Evolutionary conservation across 805 yeast species (phyloP).

Genomic region (Wickerhamiella brachini): DNA sequence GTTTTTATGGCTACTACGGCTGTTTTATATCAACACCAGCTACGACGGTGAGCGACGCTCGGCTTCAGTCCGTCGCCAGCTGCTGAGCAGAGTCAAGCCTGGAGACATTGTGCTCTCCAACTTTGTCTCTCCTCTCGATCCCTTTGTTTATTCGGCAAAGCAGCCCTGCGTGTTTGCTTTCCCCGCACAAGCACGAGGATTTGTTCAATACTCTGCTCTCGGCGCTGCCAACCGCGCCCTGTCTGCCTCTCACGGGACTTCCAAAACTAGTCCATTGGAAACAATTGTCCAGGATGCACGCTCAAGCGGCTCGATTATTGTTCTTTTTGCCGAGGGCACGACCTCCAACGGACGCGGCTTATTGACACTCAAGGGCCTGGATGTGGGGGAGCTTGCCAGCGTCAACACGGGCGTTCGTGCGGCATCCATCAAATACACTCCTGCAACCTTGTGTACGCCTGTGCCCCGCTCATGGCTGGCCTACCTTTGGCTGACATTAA

Average conservation of each 20-base stretch:
- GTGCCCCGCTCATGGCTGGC: constrained; percentile 19
- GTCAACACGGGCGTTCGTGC: constrained; percentile 14
- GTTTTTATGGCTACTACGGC: constrained; percentile 10
- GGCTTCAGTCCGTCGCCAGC: constrained; percentile 26
- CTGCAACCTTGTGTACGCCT: constrained; percentile 24
- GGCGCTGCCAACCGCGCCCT: constrained; percentile 15
- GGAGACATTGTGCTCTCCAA: constrained; percentile 45
- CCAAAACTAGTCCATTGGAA: constrained; percentile 7
- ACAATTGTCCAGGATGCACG: constrained; percentile 16
- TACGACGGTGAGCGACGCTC: constrained; percentile 35
- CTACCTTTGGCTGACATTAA: constrained; percentile 19
- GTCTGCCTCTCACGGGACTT: not conserved
- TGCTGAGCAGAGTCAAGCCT: constrained; percentile 11
- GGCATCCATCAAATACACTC: constrained; percentile 23
- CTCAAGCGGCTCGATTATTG: constrained; percentile 32
- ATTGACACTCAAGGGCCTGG: constrained; percentile 36
- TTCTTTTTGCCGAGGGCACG: constrained; percentile 66
- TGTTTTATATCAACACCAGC: constrained; percentile 21
- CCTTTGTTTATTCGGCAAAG: constrained; percentile 25
- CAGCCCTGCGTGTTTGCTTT: constrained; percentile 23
- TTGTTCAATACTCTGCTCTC: constrained; percentile 4
- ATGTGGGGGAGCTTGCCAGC: constrained; percentile 13
- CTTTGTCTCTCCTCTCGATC: constrained; percentile 46
- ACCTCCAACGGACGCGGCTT: constrained; percentile 72
- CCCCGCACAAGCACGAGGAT: constrained; percentile 13